phyloP scores from a whole-genome alignment of 768 basidiomycete genomes.

The Auriscalpium microsporum region DNA sequence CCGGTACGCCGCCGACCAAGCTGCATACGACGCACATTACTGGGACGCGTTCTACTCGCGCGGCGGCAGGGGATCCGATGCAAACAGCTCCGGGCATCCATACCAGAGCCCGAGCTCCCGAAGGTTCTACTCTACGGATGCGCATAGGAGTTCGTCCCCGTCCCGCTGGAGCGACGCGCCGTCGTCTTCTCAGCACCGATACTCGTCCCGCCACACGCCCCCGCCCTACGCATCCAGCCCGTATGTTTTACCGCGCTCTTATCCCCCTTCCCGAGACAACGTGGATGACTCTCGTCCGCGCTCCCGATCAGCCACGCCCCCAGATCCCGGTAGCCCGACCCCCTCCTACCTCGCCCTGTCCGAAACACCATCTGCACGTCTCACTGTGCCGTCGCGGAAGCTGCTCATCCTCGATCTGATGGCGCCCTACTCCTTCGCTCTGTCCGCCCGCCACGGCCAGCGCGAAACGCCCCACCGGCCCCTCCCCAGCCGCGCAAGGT shows the following conservation, averaged over 20 bases:
- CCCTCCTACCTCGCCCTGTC: slow-evolving; percentile 29
- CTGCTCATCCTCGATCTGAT: slow-evolving; percentile 66
- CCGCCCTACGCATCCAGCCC: neutral
- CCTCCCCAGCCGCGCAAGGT: slow-evolving; percentile 28
- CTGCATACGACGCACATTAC: neutral
- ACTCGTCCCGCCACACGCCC: neutral
- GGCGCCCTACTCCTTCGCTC: slow-evolving; percentile 64
- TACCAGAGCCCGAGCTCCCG: neutral
- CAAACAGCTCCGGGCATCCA: too few relatives aligned
- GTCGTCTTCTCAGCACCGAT: neutral
- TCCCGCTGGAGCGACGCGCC: too few relatives aligned
- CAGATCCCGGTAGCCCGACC: slow-evolving; percentile 19
- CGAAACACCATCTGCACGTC: slow-evolving; percentile 18
- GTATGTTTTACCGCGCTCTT: neutral
- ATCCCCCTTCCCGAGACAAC: neutral
- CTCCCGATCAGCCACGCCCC: neutral
- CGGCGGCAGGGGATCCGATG: neutral
- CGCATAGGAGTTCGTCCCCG: too few relatives aligned
- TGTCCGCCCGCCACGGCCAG: slow-evolving; percentile 18
- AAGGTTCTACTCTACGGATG: neutral
- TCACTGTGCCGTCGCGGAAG: slow-evolving; percentile 37
- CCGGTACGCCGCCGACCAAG: too few relatives aligned
- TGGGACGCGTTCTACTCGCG: neutral
- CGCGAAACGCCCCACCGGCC: neutral
- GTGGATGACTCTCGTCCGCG: neutral